Percentiles rank a stretch among this genome's conserved stretches.
These are phyloP conservation scores for Aspergillus quadricinctus DNA, from an alignment of 2,329 filamentous ascomycete genomes.

Conservation along the genomic window DNA sequence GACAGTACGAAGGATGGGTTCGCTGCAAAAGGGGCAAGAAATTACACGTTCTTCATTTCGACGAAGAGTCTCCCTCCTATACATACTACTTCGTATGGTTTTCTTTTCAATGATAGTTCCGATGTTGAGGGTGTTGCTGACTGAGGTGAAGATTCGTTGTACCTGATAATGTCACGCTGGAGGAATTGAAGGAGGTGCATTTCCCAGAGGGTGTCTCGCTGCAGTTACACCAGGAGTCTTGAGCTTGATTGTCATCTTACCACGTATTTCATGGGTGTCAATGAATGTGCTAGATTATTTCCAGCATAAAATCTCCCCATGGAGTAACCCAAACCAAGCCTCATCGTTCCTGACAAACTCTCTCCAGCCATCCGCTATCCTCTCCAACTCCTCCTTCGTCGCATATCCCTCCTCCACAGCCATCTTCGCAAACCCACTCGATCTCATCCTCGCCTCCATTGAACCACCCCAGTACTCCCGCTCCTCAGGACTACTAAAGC, in stretches of 20 bases:
- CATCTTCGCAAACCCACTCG: constrained; percentile 26
- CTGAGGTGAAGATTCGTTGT: constrained; percentile 7
- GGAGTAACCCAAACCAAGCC: constrained; percentile 35
- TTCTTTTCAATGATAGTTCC: neutral
- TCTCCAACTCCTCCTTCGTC: constrained; percentile 26
- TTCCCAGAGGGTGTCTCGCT: constrained; percentile 9
- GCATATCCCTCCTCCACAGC: constrained; percentile 29
- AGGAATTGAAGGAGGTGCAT: constrained; percentile 8
- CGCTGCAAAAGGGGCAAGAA: constrained; percentile 9
- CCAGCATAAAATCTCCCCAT: constrained; percentile 37
- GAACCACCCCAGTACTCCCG: constrained; percentile 32
- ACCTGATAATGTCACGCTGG: constrained; percentile 5
- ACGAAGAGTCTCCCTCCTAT: constrained; percentile 13
- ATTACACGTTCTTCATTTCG: constrained; percentile 11
- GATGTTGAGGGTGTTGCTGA: neutral
- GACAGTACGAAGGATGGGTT: constrained; percentile 9
- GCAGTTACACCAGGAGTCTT: constrained; percentile 7
- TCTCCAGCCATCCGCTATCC: constrained; percentile 31
- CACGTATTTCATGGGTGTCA: neutral
- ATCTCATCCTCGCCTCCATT: constrained; percentile 27
- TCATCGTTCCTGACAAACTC: constrained; percentile 30
- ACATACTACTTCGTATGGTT: constrained; percentile 14
- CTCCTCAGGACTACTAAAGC: constrained; percentile 30
- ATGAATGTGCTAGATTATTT: constrained; percentile 16
- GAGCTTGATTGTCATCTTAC: neutral